Base-by-base conservation (phyloP, 805 yeast genomes). In the Cyberlindnera maritima region DNA sequence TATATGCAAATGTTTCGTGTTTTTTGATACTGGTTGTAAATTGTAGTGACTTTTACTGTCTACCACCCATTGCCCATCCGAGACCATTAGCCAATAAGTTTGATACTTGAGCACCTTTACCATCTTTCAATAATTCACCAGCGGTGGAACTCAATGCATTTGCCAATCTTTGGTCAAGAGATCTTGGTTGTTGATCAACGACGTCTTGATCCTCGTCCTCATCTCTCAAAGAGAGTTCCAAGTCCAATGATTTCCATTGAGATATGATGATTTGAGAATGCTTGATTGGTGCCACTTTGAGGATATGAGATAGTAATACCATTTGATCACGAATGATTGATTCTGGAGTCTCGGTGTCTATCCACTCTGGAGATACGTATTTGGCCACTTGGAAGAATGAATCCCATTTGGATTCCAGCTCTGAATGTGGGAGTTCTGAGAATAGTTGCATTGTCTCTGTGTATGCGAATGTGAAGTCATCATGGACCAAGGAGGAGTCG, bases 401-500 rank as follows among this genome's bases (percentile, higher is more conserved):
- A 21, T 81, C 71, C 96, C 96, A 89, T 40, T 65, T 15, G 67
- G 65, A 36, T 12, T 39, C 39, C 25, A 58, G 28, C 35, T 53
- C 46, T 25, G 51, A 42, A 7, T 39, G 17, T 14, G 39, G 1
- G 9, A 41, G 34, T 4, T 25, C 23, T 58, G 40, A 54, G 42
- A 48, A 48, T 50, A 53, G 21, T 69, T 66, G 10, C 79, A 57
- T 34, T 79, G 60, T 18, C 64, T 68, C n/a, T 55, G 54, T 1
- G 77, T 60, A 37, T 0, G 95, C 90, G 52, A 70, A 79, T 2
- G 63, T 61, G 54, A 87, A 86, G 61, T 87, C 84, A 49, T 71
- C 67, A 40, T 83, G 79, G 1, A 75, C 79, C 23, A 86, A 68
- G 0, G 95, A 79, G 38, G 83, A 73, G 54, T 86, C 88, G 19